Evolutionary conservation across 306 rosid genomes (phyloP).

Genomic region (Dryas alaskensis): DNA sequence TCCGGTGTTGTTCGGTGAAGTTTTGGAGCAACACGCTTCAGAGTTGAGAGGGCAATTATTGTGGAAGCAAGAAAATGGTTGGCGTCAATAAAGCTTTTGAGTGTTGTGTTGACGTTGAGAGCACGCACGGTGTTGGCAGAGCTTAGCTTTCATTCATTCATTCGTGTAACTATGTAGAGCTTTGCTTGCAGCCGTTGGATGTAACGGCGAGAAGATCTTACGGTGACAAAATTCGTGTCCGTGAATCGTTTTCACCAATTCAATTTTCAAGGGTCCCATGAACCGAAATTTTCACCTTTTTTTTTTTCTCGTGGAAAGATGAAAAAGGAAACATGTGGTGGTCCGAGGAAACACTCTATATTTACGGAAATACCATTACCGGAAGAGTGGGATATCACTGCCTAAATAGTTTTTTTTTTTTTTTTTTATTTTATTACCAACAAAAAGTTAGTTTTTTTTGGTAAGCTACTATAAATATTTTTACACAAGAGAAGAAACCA

Average conservation of each 20-base stretch:
- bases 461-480: no score
- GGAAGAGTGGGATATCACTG: no score
- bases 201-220: slow-evolving; percentile 18
- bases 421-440: no score
- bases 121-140: background rate
- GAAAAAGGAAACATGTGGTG: background rate
- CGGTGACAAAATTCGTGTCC: slow-evolving; percentile 19
- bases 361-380: slow-evolving; percentile 14
- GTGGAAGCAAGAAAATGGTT: slow-evolving; percentile 23
- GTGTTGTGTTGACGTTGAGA: slow-evolving; percentile 6
- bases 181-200: slow-evolving; percentile 9
- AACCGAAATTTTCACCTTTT: slow-evolving; percentile 10
- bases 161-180: no score
- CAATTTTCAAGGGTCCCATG: slow-evolving; percentile 13
- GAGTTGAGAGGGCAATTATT: slow-evolving; percentile 29
- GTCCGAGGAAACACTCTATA: slow-evolving; percentile 27
- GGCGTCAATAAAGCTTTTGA: slow-evolving; percentile 16
- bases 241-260: slow-evolving; percentile 20
- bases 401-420: no score
- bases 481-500: no score
- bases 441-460: no score
- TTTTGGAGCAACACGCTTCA: background rate
- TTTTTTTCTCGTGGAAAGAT: background rate
- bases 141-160: no score
- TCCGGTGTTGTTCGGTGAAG: slow-evolving; percentile 17